phyloP scores from a whole-genome alignment of 1,284 basidiomycete species.

The Puccinia triticina region DNA sequence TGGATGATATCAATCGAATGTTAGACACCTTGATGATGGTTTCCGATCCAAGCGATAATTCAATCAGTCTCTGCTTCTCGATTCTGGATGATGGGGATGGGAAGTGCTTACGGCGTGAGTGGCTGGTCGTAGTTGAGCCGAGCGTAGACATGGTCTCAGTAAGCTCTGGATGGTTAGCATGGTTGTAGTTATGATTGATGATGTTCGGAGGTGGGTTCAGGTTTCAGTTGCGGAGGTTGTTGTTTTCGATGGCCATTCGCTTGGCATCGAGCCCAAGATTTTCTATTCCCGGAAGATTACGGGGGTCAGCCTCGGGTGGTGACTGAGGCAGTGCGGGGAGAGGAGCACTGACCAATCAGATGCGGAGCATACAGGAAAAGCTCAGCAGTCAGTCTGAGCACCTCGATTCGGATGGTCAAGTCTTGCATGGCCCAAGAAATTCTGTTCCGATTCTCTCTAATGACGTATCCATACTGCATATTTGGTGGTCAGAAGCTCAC shows the following conservation, averaged over 20 bases:
- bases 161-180: neutral
- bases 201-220: neutral
- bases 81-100: too few relatives aligned
- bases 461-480: too few relatives aligned
- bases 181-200: neutral
- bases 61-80: neutral
- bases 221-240: neutral
- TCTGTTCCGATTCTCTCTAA: too few relatives aligned
- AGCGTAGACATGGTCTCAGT: slow-evolving; percentile 27
- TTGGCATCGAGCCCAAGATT: too few relatives aligned
- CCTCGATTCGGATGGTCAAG: too few relatives aligned
- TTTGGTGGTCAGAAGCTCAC: too few relatives aligned
- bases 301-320: neutral
- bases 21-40: slow-evolving; percentile 6
- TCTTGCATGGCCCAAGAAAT: too few relatives aligned
- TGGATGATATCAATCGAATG: slow-evolving; percentile 19
- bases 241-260: neutral
- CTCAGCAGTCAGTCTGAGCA: too few relatives aligned
- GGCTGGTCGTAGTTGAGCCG: neutral
- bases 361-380: slow-evolving; percentile 6
- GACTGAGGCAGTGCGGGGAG: neutral
- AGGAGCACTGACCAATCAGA: slow-evolving; percentile 18
- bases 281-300: neutral
- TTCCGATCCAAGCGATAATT: neutral
- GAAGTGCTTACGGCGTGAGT: neutral